Evolutionary conservation across 179 eudicot species (phyloP).

Genomic region (Patellifolia procumbens): DNA sequence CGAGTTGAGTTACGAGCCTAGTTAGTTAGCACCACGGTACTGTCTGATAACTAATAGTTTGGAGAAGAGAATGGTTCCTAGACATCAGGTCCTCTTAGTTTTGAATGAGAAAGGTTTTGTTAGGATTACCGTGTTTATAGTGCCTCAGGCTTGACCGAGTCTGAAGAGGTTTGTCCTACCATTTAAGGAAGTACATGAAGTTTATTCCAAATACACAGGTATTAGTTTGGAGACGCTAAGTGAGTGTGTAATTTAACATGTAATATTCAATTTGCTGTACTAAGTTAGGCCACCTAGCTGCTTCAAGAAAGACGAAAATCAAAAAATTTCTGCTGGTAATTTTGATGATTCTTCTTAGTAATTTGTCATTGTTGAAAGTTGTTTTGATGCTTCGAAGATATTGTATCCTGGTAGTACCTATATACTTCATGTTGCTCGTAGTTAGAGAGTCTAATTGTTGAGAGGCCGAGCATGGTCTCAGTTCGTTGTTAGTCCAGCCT

Average conservation of each 20-base stretch:
- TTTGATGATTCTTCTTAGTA: background rate
- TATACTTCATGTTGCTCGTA: background rate
- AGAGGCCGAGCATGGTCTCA: too few relatives aligned
- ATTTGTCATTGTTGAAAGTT: background rate
- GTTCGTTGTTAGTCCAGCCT: too few relatives aligned
- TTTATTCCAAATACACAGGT: slow-evolving; percentile 4
- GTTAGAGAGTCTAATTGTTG: background rate
- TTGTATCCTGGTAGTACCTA: background rate
- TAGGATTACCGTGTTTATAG: slow-evolving; percentile 1
- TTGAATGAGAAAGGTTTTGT: slow-evolving; percentile 28
- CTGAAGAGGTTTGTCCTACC: slow-evolving; percentile 29
- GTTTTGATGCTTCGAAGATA: background rate
- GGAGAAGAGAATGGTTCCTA: slow-evolving; percentile 37
- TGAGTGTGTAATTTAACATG: background rate
- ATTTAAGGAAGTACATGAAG: slow-evolving; percentile 26
- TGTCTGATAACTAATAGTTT: slow-evolving; percentile 25
- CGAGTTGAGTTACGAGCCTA: slow-evolving; percentile 35
- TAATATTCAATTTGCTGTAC: background rate
- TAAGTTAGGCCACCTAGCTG: background rate
- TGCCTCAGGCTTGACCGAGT: slow-evolving; percentile 1
- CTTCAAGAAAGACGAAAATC: background rate
- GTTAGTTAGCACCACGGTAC: slow-evolving; percentile 12
- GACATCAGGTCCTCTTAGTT: slow-evolving; percentile 22
- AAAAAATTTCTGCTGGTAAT: background rate
- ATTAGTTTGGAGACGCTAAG: background rate